Conservation (phyloP, 2,329 filamentous ascomycete genomes). For the Pseudopyrenochaeta lycopersici region DNA sequence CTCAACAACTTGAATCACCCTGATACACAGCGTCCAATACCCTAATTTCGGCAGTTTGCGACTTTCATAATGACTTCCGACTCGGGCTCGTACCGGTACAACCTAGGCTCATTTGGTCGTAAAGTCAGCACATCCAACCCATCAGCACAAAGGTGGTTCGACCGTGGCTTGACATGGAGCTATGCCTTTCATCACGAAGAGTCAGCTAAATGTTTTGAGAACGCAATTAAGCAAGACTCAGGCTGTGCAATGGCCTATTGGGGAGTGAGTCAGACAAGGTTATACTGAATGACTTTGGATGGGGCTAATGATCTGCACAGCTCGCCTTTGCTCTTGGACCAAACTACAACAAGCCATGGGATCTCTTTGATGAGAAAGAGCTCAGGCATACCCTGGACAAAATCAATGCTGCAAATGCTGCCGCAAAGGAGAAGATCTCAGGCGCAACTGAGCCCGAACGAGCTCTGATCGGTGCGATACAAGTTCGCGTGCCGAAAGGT, state of each 20-base stretch:
- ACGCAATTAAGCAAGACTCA: slow-evolving; percentile 64
- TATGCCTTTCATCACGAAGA: slow-evolving; percentile 83
- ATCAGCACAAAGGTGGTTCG: slow-evolving; percentile 72
- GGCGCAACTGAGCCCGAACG: slow-evolving; percentile 63
- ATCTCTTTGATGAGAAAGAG: slow-evolving; percentile 71
- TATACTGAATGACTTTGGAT: not conserved
- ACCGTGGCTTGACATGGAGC: slow-evolving; percentile 75
- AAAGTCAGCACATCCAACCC: slow-evolving; percentile 62
- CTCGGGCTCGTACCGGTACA: slow-evolving; percentile 47
- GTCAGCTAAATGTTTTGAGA: slow-evolving; percentile 69
- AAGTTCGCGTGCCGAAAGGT: slow-evolving; percentile 53
- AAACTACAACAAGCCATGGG: slow-evolving; percentile 84
- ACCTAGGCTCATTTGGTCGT: slow-evolving; percentile 69
- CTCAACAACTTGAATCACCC: too few relatives aligned
- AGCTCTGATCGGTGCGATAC: slow-evolving; percentile 70
- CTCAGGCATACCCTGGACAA: slow-evolving; percentile 60
- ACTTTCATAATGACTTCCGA: slow-evolving; percentile 2
- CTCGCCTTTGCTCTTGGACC: slow-evolving; percentile 74
- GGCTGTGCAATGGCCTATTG: slow-evolving; percentile 72
- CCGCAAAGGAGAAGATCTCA: slow-evolving; percentile 53
- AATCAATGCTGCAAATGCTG: slow-evolving; percentile 57
- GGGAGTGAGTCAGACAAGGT: slow-evolving; percentile 54
- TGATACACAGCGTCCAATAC: too few relatives aligned
- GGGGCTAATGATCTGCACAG: slow-evolving; percentile 47
- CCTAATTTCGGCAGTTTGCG: not conserved